These are phyloP conservation scores for Benincasa hispida DNA, from an alignment of 306 rosid genomes.

Conservation along the genomic window DNA sequence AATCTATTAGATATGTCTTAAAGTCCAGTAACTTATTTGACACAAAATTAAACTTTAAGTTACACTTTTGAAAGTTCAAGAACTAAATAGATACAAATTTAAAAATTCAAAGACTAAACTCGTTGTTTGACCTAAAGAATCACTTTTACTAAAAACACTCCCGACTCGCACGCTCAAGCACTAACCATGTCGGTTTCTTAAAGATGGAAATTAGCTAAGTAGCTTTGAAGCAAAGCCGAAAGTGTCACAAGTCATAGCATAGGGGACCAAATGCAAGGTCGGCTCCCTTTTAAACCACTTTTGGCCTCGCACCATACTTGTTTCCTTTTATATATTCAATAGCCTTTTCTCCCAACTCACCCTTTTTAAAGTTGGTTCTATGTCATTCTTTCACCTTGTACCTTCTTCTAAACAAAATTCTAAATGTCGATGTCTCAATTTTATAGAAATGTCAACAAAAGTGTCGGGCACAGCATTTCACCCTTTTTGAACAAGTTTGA, in stretches of 20 bases:
- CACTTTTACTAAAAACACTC: too few relatives aligned
- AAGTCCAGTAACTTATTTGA: too few relatives aligned
- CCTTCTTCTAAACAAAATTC: neutral
- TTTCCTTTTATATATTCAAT: neutral
- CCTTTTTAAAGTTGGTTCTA: neutral
- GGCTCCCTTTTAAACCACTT: neutral
- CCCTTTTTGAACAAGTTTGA: too few relatives aligned
- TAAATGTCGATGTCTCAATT: too few relatives aligned
- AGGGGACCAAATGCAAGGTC: constrained; percentile 2
- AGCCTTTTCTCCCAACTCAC: neutral
- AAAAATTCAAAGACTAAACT: too few relatives aligned
- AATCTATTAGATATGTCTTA: too few relatives aligned
- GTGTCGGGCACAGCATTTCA: too few relatives aligned
- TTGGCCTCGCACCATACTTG: neutral
- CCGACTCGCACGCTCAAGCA: neutral
- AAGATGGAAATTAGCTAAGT: neutral
- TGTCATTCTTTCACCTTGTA: neutral
- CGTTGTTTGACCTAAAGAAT: too few relatives aligned
- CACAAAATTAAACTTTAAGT: too few relatives aligned
- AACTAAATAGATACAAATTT: too few relatives aligned
- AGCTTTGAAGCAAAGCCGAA: constrained; percentile 15
- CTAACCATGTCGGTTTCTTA: neutral
- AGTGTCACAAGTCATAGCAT: neutral
- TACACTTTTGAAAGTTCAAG: too few relatives aligned
- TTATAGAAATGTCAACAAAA: too few relatives aligned